A percentile compares a stretch with the other conserved stretches of the same genome.
phyloP scores from a whole-genome alignment of 306 rosid species.

The Cucumis cinereus region DNA sequence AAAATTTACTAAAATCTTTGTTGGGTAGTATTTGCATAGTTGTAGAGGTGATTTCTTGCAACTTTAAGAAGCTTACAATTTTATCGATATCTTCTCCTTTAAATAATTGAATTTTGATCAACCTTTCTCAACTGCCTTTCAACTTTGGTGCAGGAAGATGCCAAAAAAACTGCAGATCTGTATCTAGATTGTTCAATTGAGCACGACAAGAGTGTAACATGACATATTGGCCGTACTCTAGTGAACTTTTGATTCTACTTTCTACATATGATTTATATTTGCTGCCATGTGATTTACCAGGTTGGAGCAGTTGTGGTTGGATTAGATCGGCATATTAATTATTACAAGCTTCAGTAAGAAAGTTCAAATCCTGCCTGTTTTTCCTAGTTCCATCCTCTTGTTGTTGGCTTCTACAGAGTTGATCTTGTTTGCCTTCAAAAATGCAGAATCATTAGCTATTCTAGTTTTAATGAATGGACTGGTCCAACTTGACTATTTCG shows the following conservation, averaged over 20 bases:
- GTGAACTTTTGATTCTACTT: constrained; percentile 11
- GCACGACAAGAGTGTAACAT: constrained; percentile 79
- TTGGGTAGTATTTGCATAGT: neutral
- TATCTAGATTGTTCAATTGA: constrained; percentile 45
- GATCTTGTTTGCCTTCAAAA: neutral
- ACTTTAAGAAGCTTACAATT: neutral
- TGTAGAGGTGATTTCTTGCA: neutral
- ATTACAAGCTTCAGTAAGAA: constrained; percentile 95
- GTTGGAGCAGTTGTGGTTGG: constrained; percentile 99
- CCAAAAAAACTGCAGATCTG: constrained; percentile 38
- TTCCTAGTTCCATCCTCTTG: neutral
- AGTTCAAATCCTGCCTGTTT: neutral
- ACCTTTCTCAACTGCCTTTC: neutral
- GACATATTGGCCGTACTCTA: constrained; percentile 21
- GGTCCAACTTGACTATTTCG: neutral
- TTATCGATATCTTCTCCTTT: neutral
- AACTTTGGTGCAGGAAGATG: constrained; percentile 59
- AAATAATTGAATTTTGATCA: neutral
- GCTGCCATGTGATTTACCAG: constrained; percentile 33
- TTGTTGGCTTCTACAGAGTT: neutral
- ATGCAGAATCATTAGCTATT: neutral
- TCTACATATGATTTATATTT: constrained; percentile 11
- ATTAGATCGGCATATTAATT: constrained; percentile 66
- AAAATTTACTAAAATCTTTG: neutral
- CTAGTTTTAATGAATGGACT: neutral